phyloP scores from a whole-genome alignment of 306 rosid species.

The Dicorynia guianensis region DNA sequence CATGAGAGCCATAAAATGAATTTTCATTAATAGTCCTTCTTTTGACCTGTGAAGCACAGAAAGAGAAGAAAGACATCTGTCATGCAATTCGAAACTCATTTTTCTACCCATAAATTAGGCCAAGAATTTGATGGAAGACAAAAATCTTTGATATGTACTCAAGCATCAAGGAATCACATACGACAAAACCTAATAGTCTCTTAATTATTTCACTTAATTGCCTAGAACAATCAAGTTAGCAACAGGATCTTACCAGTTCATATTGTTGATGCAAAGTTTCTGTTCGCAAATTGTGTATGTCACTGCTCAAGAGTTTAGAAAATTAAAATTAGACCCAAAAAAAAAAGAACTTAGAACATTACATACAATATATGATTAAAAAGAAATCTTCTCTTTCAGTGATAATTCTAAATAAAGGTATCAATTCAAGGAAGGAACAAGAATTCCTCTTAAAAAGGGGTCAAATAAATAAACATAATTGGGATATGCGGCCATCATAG shows the following conservation, averaged over 20 bases:
- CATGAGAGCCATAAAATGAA: conserved; percentile 79
- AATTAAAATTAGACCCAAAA: conserved; percentile 31
- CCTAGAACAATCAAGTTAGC: conserved; percentile 1
- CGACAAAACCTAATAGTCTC: neutral
- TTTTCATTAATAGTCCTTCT: conserved; percentile 68
- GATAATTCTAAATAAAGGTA: conserved; percentile 11
- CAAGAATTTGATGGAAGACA: neutral
- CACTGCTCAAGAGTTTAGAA: conserved; percentile 65
- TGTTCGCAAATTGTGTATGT: conserved; percentile 72
- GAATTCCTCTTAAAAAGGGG: neutral
- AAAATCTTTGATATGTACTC: neutral
- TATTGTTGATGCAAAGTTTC: conserved; percentile 89
- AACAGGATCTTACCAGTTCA: conserved; percentile 68
- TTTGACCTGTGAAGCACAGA: conserved; percentile 71
- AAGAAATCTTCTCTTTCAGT: neutral
- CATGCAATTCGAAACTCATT: conserved; percentile 11
- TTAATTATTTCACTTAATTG: neutral
- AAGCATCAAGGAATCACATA: conserved; percentile 20
- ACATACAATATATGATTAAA: neutral
- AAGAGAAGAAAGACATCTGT: conserved; percentile 20
- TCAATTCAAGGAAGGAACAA: neutral
- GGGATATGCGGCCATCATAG: conserved; percentile 16
- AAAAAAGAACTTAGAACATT: neutral
- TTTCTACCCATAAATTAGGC: neutral
- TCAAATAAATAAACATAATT: conserved; percentile 5